Percentiles rank a stretch among this genome's conserved stretches.
Conservation (phyloP, 108 stramenopile species). For the Licmophora abbreviata region DNA sequence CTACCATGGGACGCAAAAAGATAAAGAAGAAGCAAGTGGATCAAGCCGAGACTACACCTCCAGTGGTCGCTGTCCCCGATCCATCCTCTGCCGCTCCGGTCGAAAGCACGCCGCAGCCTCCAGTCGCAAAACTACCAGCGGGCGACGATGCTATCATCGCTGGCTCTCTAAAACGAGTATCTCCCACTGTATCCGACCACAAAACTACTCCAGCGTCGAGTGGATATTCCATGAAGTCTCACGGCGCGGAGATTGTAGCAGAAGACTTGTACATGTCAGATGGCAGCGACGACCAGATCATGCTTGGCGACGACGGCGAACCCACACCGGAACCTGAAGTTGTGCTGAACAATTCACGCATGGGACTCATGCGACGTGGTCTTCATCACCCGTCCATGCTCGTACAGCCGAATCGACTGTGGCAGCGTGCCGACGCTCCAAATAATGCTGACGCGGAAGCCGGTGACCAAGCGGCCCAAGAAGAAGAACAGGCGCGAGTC, state of each 20-base stretch:
- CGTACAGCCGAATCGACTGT: slow-evolving; percentile 67
- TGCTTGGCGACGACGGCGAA: neutral
- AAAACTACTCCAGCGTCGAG: slow-evolving; percentile 7
- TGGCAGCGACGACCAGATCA: slow-evolving; percentile 24
- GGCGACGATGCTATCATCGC: too few species aligned
- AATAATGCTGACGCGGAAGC: slow-evolving; percentile 3
- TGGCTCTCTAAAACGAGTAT: too few species aligned
- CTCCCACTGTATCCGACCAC: too few species aligned
- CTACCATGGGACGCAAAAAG: too few species aligned
- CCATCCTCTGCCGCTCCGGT: too few species aligned
- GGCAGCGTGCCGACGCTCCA: slow-evolving; percentile 39
- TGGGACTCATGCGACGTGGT: slow-evolving; percentile 81
- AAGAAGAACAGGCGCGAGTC: slow-evolving; percentile 15
- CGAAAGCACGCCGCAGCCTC: too few species aligned
- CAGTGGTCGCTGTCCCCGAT: too few species aligned
- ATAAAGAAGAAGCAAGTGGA: too few species aligned
- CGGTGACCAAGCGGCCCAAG: slow-evolving; percentile 4
- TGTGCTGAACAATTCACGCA: slow-evolving; percentile 55
- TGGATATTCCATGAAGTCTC: slow-evolving; percentile 65
- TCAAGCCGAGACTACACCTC: too few species aligned
- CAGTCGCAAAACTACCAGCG: too few species aligned
- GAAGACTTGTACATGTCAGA: slow-evolving; percentile 75
- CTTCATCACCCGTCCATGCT: slow-evolving; percentile 30
- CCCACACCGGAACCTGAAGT: slow-evolving; percentile 31
- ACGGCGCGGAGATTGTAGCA: slow-evolving; percentile 63